Evolutionary conservation across 495 filamentous ascomycete species (phyloP).

Genomic region (Aspergillus biplanus): DNA sequence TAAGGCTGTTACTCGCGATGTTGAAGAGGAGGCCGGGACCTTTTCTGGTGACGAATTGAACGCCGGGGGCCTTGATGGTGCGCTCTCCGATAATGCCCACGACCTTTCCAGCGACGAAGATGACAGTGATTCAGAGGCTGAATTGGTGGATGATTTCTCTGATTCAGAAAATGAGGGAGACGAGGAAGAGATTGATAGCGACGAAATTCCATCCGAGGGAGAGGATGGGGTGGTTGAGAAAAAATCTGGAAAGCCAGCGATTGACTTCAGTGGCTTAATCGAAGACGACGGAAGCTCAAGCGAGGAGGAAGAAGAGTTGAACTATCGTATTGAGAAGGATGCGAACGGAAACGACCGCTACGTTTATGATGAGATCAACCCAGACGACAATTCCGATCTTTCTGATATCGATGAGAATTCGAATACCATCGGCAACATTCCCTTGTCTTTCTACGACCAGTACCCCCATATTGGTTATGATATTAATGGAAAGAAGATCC

Average conservation of each 20-base stretch:
- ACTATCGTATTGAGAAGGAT: conserved; percentile 60
- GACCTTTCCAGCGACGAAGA: conserved; percentile 48
- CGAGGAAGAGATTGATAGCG: conserved; percentile 52
- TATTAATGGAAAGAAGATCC: conserved; percentile 97
- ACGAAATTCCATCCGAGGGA: conserved; percentile 55
- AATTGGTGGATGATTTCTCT: conserved; percentile 51
- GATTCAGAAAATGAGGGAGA: conserved; percentile 43
- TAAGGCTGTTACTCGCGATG: conserved; percentile 60
- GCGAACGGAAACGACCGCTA: conserved; percentile 76
- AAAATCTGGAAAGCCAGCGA: conserved; percentile 24
- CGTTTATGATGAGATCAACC: conserved; percentile 86
- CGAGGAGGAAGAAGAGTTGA: conserved; percentile 36
- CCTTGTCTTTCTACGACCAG: conserved; percentile 90
- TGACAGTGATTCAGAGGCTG: conserved; percentile 48
- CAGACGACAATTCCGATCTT: conserved; percentile 94
- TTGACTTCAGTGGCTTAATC: conserved; percentile 22
- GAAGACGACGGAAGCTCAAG: conserved; percentile 25
- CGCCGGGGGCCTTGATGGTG: conserved; percentile 63
- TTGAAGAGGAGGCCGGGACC: conserved; percentile 53
- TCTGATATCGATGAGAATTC: conserved; percentile 75
- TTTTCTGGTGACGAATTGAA: conserved; percentile 70
- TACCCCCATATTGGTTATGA: conserved; percentile 99
- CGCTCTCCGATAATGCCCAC: conserved; percentile 64
- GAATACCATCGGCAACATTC: conserved; percentile 96
- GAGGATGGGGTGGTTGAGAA: conserved; percentile 32